Evolutionary conservation across 1,284 basidiomycete genomes (phyloP), one percentile per base, ranked within the genome.

Genomic region (Cystobasidium slooffiae): DNA sequence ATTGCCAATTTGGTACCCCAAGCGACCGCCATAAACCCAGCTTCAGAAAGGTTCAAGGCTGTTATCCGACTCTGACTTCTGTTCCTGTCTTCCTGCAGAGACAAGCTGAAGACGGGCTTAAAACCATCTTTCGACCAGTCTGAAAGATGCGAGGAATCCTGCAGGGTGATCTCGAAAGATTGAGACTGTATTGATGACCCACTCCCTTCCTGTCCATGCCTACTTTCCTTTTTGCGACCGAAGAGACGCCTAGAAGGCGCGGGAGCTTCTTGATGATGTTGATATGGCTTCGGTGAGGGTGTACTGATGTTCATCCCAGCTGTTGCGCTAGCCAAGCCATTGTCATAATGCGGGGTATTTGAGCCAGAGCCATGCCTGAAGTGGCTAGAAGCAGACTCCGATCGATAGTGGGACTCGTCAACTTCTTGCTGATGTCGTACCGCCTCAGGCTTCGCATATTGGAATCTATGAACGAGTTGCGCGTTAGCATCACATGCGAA

Each of bases 1-100:
- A 74, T 68, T 22, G 65, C 56, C 12, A 74, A 37, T 22, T 65
- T 44, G 6, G 47, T 41, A 14, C 47, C 53, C 65, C 72, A 68
- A 18, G 72, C 65, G 18, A 68, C 66, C 14, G 72, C 65, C 31
- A 74, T 43, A 56, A 74, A 74, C 2, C 72, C 72, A 14, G 67
- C 67, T 18, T 74, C 72, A 12, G 65, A 68, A 18, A 74, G 20
- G 7, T 24, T 41, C 12, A 74, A 46, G 3, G 65, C 67, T 6
- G 56, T 63, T 41, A 63, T 55, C 41, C n/a, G 24, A 39, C 43
- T 53, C 9, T 10, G 39, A 20, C 24, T 51, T 7, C 39, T 18
- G 22, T 52, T 16, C 6, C 37, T 49, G 14, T 49, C n/a, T 43
- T 59, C 56, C 3, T 18, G 41, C 20, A 51, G 22, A 24, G 66